Evolutionary conservation across 2,329 filamentous ascomycete species (phyloP).

Genomic region (Alternaria arbusti): DNA sequence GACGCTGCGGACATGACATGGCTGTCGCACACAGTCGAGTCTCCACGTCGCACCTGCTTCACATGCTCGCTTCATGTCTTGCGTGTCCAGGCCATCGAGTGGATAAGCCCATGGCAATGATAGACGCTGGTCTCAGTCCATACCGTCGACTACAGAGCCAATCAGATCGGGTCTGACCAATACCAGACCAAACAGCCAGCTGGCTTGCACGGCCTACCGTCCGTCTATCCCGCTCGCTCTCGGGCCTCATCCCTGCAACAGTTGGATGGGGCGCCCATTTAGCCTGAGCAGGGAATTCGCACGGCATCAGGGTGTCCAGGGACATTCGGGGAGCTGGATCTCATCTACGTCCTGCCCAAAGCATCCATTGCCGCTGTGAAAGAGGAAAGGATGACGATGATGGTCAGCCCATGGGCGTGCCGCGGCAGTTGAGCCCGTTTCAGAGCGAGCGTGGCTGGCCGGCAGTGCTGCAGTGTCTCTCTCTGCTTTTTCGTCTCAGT

Average conservation of each 20-base stretch:
- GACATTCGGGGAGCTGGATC: slow-evolving; percentile 14
- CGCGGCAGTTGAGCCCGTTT: slow-evolving; percentile 42
- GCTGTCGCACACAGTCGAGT: slow-evolving; percentile 44
- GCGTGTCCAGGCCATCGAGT: slow-evolving; percentile 15
- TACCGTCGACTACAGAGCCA: slow-evolving; percentile 10
- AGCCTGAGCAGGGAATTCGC: slow-evolving; percentile 41
- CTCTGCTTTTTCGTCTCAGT: slow-evolving; percentile 24
- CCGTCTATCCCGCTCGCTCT: slow-evolving; percentile 44
- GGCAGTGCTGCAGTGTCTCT: slow-evolving; percentile 19
- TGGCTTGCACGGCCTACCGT: slow-evolving; percentile 44
- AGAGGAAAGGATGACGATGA: slow-evolving; percentile 32
- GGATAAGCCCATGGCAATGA: slow-evolving; percentile 21
- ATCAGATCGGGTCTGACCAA: slow-evolving; percentile 30
- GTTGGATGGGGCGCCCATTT: slow-evolving; percentile 38
- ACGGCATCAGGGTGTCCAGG: slow-evolving; percentile 16
- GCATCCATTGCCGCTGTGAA: slow-evolving; percentile 37
- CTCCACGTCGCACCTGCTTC: slow-evolving; percentile 47
- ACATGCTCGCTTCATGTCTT: slow-evolving; percentile 24
- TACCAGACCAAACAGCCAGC: slow-evolving; percentile 20
- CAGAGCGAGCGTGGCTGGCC: slow-evolving; percentile 36
- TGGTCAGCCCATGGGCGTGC: slow-evolving; percentile 18
- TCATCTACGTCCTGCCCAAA: slow-evolving; percentile 36
- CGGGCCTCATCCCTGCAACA: slow-evolving; percentile 35
- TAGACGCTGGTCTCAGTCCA: slow-evolving; percentile 15
- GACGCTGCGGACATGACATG: slow-evolving; percentile 41